These are phyloP conservation scores for Bacidia gigantensis DNA, from an alignment of 495 filamentous ascomycete species.

Conservation along the genomic window DNA sequence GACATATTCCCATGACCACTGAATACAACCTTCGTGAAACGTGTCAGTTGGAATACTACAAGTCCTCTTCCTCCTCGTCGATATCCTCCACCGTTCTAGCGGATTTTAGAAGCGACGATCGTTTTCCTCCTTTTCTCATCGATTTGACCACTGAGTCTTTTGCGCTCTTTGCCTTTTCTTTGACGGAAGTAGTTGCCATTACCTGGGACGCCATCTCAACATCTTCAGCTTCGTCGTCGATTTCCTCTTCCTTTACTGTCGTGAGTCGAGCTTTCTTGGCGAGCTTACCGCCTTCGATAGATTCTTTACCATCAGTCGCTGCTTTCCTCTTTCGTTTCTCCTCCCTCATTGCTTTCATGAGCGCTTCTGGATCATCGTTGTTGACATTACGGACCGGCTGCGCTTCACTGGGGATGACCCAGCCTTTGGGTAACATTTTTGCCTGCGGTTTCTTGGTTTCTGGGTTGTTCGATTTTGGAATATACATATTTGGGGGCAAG, in stretches of 20 bases:
- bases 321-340: not conserved
- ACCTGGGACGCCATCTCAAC: not conserved
- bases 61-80: not conserved
- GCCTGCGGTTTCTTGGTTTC: slow-evolving; percentile 3
- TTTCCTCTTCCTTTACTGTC: not conserved
- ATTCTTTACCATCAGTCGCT: not conserved
- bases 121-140: not conserved
- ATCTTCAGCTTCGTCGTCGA: not conserved
- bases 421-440: slow-evolving; percentile 1
- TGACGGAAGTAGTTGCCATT: not conserved
- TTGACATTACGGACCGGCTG: not conserved
- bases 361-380: slow-evolving; percentile 1
- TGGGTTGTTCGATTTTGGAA: not conserved
- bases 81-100: not conserved
- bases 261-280: not conserved
- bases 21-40: too few species aligned
- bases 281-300: not conserved
- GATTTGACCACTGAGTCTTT: not conserved
- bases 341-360: not conserved
- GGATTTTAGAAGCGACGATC: not conserved
- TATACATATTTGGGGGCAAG: not conserved
- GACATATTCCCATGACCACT: not conserved
- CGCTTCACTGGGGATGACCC: not conserved
- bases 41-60: too few species aligned
- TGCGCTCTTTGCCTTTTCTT: not conserved